Evolutionary conservation across 1,284 basidiomycete species (phyloP).

Genomic region (Bjerkandera adusta): DNA sequence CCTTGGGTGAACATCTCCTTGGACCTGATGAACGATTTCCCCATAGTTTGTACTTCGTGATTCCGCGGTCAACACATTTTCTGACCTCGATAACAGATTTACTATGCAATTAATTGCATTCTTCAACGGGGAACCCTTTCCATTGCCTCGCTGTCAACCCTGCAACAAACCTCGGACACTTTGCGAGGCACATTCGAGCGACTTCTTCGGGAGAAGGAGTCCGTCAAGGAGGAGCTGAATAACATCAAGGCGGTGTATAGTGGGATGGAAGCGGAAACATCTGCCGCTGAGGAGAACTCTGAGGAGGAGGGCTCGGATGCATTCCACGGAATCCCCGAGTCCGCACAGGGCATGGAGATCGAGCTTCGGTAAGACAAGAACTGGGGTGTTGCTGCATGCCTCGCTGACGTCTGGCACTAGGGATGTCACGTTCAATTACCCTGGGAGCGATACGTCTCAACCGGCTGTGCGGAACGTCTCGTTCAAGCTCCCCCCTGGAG

Average conservation of each 20-base stretch:
- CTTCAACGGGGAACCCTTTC: conserved; percentile 4
- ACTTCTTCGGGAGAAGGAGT: not conserved
- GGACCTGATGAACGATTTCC: no score
- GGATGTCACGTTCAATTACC: conserved; percentile 67
- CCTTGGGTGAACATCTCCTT: not conserved
- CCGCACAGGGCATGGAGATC: conserved; percentile 34
- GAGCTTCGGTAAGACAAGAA: conserved; percentile 31
- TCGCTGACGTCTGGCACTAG: conserved; percentile 28
- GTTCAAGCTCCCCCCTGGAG: conserved; percentile 46
- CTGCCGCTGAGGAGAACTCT: not conserved
- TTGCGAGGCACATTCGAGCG: conserved; percentile 4
- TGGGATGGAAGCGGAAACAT: not conserved
- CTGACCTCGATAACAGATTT: not conserved
- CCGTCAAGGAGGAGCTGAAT: not conserved
- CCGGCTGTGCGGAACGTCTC: conserved; percentile 59
- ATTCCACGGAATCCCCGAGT: not conserved
- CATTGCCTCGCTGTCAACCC: conserved; percentile 6
- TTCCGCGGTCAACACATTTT: not conserved
- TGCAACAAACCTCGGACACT: conserved; percentile 4
- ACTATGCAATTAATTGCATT: not conserved
- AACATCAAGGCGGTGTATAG: conserved; percentile 7
- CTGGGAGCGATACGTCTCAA: conserved; percentile 35
- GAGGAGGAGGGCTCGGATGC: not conserved
- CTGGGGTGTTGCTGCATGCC: not conserved
- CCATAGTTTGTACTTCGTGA: no score